phyloP scores from a whole-genome alignment of 345 rosid genomes.

The Boechera divaricarpa region DNA sequence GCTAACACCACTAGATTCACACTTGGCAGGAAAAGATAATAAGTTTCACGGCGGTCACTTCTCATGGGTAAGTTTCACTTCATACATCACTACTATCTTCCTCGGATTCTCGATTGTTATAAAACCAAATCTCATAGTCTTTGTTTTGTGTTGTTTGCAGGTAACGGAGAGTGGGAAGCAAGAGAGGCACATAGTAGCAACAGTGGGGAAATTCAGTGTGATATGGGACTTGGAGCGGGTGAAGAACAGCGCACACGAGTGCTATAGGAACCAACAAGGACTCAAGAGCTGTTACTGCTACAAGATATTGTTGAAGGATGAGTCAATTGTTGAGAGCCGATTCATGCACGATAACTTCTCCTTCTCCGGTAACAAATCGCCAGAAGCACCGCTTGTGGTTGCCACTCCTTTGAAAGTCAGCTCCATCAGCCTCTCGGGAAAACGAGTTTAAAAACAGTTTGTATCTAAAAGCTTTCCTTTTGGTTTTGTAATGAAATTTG shows the following conservation, averaged over 20 bases:
- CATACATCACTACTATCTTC: background rate
- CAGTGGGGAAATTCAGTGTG: slow-evolving; percentile 95
- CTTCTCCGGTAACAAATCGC: slow-evolving; percentile 57
- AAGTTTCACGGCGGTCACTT: slow-evolving; percentile 92
- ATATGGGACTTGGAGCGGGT: slow-evolving; percentile 97
- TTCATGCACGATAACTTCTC: slow-evolving; percentile 95
- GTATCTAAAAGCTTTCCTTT: slow-evolving; percentile 7
- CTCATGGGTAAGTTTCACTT: slow-evolving; percentile 83
- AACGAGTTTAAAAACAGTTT: slow-evolving; percentile 43
- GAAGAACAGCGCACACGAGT: slow-evolving; percentile 84
- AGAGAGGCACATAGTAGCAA: slow-evolving; percentile 88
- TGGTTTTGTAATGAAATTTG: slow-evolving; percentile 34
- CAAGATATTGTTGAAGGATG: slow-evolving; percentile 89
- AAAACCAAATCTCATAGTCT: slow-evolving; percentile 19
- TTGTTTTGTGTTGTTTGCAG: slow-evolving; percentile 47
- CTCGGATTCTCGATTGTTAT: background rate
- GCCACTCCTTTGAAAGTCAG: slow-evolving; percentile 96
- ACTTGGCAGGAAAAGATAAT: slow-evolving; percentile 81
- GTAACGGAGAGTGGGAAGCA: slow-evolving; percentile 92
- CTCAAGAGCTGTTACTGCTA: slow-evolving; percentile 97
- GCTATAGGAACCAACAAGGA: slow-evolving; percentile 89
- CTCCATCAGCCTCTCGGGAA: slow-evolving; percentile 90
- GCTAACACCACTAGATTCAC: slow-evolving; percentile 90
- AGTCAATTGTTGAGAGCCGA: slow-evolving; percentile 87
- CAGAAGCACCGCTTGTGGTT: slow-evolving; percentile 96